phyloP scores from a whole-genome alignment of 2,329 filamentous ascomycete species.

The Ophidiomyces ophidiicola region DNA sequence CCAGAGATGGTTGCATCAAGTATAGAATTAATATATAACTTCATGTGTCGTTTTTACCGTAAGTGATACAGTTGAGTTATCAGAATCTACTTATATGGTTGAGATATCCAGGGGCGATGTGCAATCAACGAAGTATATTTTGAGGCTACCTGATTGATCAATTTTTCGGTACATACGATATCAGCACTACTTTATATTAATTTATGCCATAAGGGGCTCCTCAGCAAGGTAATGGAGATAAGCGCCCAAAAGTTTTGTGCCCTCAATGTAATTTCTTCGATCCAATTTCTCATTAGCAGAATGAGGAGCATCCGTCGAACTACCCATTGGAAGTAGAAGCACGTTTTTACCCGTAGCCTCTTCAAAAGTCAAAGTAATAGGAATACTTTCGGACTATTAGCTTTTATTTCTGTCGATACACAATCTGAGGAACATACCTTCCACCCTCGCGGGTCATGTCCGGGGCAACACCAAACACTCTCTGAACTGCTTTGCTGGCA shows the following conservation, averaged over 20 bases:
- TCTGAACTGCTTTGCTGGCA: slow-evolving; percentile 87
- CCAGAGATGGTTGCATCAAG: too few relatives aligned
- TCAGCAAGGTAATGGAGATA: slow-evolving; percentile 94
- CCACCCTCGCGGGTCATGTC: slow-evolving; percentile 95
- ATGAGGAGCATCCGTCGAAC: slow-evolving; percentile 89
- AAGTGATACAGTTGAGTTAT: too few relatives aligned
- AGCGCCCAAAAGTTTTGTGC: slow-evolving; percentile 85
- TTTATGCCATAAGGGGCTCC: slow-evolving; percentile 52
- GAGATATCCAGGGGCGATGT: too few relatives aligned
- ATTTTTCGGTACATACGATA: too few relatives aligned
- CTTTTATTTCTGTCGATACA: slow-evolving; percentile 3
- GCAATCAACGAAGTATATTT: too few relatives aligned
- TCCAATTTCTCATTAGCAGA: slow-evolving; percentile 98
- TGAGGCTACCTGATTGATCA: too few relatives aligned
- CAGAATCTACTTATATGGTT: too few relatives aligned
- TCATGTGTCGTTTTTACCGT: too few relatives aligned
- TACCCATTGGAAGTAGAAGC: slow-evolving; percentile 88
- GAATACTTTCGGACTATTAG: slow-evolving; percentile 55
- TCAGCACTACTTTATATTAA: slow-evolving; percentile 1
- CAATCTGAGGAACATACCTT: slow-evolving; percentile 42
- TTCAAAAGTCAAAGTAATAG: slow-evolving; percentile 93
- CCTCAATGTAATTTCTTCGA: slow-evolving; percentile 94
- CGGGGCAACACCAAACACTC: slow-evolving; percentile 84
- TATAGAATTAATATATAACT: too few relatives aligned
- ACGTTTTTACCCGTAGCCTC: slow-evolving; percentile 97